These are phyloP conservation scores for Geranium incanum DNA, from an alignment of 441 rosid species.

Conservation along the genomic window DNA sequence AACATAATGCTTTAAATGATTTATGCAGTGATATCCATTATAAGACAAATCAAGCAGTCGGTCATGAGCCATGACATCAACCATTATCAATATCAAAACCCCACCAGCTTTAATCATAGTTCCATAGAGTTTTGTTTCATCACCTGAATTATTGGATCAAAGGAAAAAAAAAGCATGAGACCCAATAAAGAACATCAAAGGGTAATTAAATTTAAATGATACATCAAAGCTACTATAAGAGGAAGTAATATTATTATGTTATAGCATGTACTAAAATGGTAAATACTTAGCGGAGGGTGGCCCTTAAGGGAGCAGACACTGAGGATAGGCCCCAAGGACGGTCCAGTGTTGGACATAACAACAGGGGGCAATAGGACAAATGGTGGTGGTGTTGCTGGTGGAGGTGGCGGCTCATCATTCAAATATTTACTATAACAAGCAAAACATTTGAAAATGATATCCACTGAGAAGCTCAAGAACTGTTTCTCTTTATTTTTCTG, in stretches of 20 bases:
- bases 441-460: conserved; percentile 26
- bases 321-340: conserved; percentile 16
- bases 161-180: neutral
- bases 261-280: conserved; percentile 16
- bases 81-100: conserved; percentile 23
- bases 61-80: conserved; percentile 25
- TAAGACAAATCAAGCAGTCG: conserved; percentile 21
- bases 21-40: conserved; percentile 14
- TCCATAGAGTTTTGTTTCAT: conserved; percentile 4
- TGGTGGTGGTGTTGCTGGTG: conserved; percentile 48
- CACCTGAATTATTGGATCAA: conserved; percentile 22
- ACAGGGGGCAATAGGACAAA: conserved; percentile 34
- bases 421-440: conserved; percentile 26
- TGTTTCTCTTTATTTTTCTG: conserved; percentile 22
- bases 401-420: conserved; percentile 36
- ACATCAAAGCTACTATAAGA: conserved; percentile 13
- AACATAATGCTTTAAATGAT: conserved; percentile 1
- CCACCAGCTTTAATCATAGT: conserved; percentile 18
- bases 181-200: neutral
- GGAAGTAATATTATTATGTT: conserved; percentile 17
- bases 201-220: neutral
- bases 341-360: conserved; percentile 27
- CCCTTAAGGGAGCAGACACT: conserved; percentile 21
- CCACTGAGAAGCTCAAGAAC: conserved; percentile 23
- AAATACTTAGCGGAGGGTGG: neutral